Conservation (phyloP, 2,329 filamentous ascomycete species). For the Trichoderma sp. region DNA sequence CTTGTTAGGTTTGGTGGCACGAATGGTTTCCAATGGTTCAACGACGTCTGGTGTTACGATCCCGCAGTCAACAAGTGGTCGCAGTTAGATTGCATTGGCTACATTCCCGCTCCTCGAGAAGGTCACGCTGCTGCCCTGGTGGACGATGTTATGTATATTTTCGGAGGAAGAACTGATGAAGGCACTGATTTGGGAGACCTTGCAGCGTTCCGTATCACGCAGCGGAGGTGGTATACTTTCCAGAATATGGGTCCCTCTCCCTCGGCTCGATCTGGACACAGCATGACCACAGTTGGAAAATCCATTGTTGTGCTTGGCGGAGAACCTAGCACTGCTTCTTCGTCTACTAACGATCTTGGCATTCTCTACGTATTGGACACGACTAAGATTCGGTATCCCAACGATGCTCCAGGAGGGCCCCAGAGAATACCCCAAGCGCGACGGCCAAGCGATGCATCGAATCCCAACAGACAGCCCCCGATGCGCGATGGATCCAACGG, state of each 20-base stretch:
- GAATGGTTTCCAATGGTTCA: conserved; percentile 96
- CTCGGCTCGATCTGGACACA: conserved; percentile 89
- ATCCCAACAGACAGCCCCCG: conserved; percentile 39
- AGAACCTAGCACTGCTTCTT: conserved; percentile 84
- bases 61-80: conserved; percentile 78
- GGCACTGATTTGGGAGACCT: conserved; percentile 90
- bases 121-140: conserved; percentile 92
- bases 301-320: conserved; percentile 89
- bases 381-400: conserved; percentile 92
- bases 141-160: conserved; percentile 98
- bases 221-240: conserved; percentile 96
- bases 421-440: conserved; percentile 42
- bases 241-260: conserved; percentile 99
- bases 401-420: conserved; percentile 54
- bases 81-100: conserved; percentile 93
- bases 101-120: conserved; percentile 90
- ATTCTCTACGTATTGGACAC: conserved; percentile 92
- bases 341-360: conserved; percentile 78
- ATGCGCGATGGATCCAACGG: conserved; percentile 54
- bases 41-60: conserved; percentile 97
- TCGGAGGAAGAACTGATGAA: conserved; percentile 92
- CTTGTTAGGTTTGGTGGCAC: conserved; percentile 83
- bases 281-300: conserved; percentile 94
- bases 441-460: conserved; percentile 42
- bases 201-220: conserved; percentile 72